A percentile compares a stretch with the other conserved stretches of the same genome.
phyloP scores from a whole-genome alignment of 2,329 filamentous ascomycete genomes.

The Blastomyces gilchristii region DNA sequence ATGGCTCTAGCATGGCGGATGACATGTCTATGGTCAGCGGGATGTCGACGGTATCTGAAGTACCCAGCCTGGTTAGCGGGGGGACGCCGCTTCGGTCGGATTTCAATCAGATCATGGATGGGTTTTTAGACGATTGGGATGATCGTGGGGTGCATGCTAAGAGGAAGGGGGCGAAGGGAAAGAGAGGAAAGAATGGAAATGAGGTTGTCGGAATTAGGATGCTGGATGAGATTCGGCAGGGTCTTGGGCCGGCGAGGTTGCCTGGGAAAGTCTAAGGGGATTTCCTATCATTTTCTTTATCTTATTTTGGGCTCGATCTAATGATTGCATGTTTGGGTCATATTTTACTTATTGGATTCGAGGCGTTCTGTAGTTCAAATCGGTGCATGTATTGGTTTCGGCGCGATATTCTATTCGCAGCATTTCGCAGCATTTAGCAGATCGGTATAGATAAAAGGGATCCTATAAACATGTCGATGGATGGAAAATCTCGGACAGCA shows the following conservation, averaged over 20 bases:
- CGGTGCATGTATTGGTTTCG: neutral
- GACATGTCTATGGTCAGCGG: conserved; percentile 40
- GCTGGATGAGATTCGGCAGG: conserved; percentile 77
- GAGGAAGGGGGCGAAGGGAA: conserved; percentile 39
- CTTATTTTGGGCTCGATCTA: neutral
- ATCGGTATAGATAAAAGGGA: conserved; percentile 5
- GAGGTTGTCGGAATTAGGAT: conserved; percentile 75
- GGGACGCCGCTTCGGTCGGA: conserved; percentile 56
- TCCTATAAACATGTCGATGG: neutral
- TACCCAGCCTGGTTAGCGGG: conserved; percentile 42
- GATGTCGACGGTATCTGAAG: conserved; percentile 45
- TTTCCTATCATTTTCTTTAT: neutral
- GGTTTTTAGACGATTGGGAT: conserved; percentile 63
- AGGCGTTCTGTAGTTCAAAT: neutral
- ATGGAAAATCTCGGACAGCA: neutral
- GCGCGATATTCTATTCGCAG: neutral
- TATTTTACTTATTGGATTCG: neutral
- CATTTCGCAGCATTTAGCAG: neutral
- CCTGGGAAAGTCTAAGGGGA: conserved; percentile 21
- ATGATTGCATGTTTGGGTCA: neutral
- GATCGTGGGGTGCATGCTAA: conserved; percentile 35
- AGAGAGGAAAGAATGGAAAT: conserved; percentile 66
- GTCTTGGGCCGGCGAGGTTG: conserved; percentile 65
- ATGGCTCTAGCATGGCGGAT: conserved; percentile 22
- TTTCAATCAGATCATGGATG: conserved; percentile 85